These are phyloP conservation scores for Lentinula novae-zelandiae DNA, from an alignment of 1,284 basidiomycete genomes.

Conservation along the genomic window DNA sequence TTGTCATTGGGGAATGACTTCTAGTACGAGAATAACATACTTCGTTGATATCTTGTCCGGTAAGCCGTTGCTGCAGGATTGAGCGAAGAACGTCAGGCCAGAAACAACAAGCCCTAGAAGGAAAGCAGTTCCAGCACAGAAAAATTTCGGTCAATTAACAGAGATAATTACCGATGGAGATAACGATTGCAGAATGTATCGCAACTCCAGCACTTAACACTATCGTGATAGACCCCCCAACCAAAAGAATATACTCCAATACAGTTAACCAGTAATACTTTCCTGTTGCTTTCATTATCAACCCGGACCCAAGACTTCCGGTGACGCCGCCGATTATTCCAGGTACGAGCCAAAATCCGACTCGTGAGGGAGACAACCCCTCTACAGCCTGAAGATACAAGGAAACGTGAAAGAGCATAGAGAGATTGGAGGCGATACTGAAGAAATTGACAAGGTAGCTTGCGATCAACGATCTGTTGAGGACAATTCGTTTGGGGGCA, in stretches of 20 bases:
- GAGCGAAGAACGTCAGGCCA: constrained; percentile 41
- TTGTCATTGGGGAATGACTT: background rate
- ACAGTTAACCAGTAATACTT: constrained; percentile 53
- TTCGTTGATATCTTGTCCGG: constrained; percentile 8
- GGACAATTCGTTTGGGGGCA: constrained; percentile 50
- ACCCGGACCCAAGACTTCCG: constrained; percentile 48
- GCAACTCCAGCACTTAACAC: constrained; percentile 37
- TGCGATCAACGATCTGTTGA: constrained; percentile 45
- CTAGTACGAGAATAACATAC: background rate
- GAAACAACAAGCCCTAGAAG: constrained; percentile 31
- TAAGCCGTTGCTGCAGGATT: constrained; percentile 35
- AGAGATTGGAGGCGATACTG: constrained; percentile 39
- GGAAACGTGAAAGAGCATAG: constrained; percentile 50
- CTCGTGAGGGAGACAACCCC: constrained; percentile 40
- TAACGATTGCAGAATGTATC: constrained; percentile 30
- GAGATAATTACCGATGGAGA: constrained; percentile 37
- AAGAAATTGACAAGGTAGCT: constrained; percentile 60
- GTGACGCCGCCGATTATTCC: constrained; percentile 40
- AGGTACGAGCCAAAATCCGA: constrained; percentile 49
- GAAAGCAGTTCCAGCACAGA: background rate
- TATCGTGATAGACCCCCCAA: constrained; percentile 36
- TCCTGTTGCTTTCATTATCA: constrained; percentile 56
- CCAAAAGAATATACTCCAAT: constrained; percentile 32
- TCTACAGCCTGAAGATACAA: constrained; percentile 57
- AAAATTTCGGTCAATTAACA: background rate